Evolutionary conservation across 2,329 filamentous ascomycete species (phyloP).

Genomic region (Xylariaceae sp.): DNA sequence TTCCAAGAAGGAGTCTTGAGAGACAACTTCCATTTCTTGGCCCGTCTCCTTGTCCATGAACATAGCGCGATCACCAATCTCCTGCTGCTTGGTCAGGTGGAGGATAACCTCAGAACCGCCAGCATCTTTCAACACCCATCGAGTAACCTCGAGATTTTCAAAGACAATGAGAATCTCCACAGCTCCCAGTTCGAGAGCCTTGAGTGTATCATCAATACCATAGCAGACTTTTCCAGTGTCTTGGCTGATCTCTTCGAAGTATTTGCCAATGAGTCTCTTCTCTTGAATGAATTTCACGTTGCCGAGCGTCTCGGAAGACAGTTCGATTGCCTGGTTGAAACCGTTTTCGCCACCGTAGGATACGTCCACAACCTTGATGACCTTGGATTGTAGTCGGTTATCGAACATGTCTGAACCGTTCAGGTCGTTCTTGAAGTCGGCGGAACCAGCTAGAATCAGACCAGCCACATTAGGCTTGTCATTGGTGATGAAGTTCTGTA

Average conservation of each 20-base stretch:
- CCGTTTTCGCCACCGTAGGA: conserved; percentile 99
- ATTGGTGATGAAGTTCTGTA: conserved; percentile 98
- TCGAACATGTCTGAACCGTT: conserved; percentile 99
- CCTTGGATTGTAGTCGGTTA: conserved; percentile 86
- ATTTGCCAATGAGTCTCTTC: conserved; percentile 99
- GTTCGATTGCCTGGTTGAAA: conserved; percentile 98
- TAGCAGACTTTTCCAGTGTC: conserved; percentile 98
- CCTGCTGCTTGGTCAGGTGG: conserved; percentile 88
- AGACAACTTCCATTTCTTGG: conserved; percentile 94
- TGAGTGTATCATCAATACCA: conserved; percentile 95
- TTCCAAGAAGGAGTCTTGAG: conserved; percentile 93
- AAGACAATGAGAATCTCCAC: conserved; percentile 95
- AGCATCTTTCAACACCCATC: conserved; percentile 86
- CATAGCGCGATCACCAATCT: conserved; percentile 74
- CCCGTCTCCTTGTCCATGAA: conserved; percentile 97
- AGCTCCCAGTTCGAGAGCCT: conserved; percentile 93
- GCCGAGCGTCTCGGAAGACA: conserved; percentile 92
- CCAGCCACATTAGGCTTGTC: conserved; percentile 99
- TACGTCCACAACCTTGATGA: conserved; percentile 99
- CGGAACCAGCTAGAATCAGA: conserved; percentile 92
- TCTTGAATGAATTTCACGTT: conserved; percentile 99
- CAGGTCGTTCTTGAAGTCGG: conserved; percentile 99
- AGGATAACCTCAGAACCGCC: conserved; percentile 75
- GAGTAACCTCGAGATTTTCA: conserved; percentile 94
- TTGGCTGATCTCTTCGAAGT: conserved; percentile 99